phyloP scores from a whole-genome alignment of 1,284 basidiomycete species.

The Tylopilus sp. region DNA sequence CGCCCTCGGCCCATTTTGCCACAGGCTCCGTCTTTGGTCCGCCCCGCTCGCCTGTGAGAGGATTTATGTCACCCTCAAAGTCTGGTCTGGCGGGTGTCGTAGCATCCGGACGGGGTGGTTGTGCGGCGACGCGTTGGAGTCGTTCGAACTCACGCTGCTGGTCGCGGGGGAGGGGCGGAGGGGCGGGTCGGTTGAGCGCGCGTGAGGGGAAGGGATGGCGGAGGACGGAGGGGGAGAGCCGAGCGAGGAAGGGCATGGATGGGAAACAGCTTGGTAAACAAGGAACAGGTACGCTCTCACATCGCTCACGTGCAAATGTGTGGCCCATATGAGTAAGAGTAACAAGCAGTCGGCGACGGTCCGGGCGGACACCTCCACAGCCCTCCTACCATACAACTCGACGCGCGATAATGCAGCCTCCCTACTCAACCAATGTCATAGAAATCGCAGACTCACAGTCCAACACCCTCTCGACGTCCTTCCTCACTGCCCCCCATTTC shows the following conservation, averaged over 20 bases:
- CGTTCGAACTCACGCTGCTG: constrained; percentile 75
- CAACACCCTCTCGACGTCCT: constrained; percentile 5
- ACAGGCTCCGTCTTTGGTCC: constrained; percentile 77
- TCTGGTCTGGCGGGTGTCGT: constrained; percentile 53
- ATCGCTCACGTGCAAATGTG: not conserved
- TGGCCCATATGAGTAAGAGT: not conserved
- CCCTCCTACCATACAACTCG: no score
- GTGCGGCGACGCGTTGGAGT: constrained; percentile 54
- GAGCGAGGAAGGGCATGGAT: not conserved
- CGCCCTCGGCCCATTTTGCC: constrained; percentile 46
- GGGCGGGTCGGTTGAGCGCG: constrained; percentile 51
- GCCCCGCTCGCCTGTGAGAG: constrained; percentile 67
- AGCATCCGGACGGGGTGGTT: constrained; percentile 61
- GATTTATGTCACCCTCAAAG: constrained; percentile 71
- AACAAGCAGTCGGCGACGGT: no score
- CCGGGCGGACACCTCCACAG: not conserved
- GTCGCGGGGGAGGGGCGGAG: constrained; percentile 62
- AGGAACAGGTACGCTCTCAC: constrained; percentile 3
- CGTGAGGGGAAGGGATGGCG: constrained; percentile 4
- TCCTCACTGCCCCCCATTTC: not conserved
- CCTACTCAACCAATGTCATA: constrained; percentile 25
- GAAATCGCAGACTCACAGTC: constrained; percentile 25
- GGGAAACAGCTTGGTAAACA: not conserved
- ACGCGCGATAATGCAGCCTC: constrained; percentile 24
- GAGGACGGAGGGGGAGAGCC: not conserved